Evolutionary conservation across 1,139 yeast species (phyloP).

Genomic region (Magnusiomyces magnusii): DNA sequence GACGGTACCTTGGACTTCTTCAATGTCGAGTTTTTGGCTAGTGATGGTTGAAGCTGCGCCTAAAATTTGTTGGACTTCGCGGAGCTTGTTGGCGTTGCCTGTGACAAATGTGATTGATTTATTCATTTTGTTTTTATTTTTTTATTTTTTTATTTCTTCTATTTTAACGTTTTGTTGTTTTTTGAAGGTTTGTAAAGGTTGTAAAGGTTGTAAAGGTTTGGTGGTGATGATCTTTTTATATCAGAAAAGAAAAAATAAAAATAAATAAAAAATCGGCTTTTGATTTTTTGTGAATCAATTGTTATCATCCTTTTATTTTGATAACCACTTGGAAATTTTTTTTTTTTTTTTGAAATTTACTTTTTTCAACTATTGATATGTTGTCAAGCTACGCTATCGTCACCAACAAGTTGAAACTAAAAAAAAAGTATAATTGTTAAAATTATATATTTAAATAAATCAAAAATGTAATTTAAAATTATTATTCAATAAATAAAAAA

Average conservation of each 20-base stretch:
- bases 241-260: neutral
- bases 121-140: constrained; percentile 2
- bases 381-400: too few species aligned
- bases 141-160: too few species aligned
- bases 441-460: too few species aligned
- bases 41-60: constrained; percentile 39
- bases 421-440: too few species aligned
- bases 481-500: too few species aligned
- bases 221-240: neutral
- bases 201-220: neutral
- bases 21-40: constrained; percentile 66
- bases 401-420: too few species aligned
- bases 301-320: neutral
- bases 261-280: neutral
- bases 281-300: neutral
- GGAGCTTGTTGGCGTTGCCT: constrained; percentile 81
- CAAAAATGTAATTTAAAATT: too few species aligned
- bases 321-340: too few species aligned
- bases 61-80: constrained; percentile 74
- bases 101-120: constrained; percentile 35
- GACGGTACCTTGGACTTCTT: constrained; percentile 85
- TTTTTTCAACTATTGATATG: too few species aligned
- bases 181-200: too few species aligned
- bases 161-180: too few species aligned
- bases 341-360: too few species aligned